Percentiles rank a stretch among this genome's conserved stretches.
phyloP scores from a whole-genome alignment of 306 rosid genomes.

The Cicer bijugum region DNA sequence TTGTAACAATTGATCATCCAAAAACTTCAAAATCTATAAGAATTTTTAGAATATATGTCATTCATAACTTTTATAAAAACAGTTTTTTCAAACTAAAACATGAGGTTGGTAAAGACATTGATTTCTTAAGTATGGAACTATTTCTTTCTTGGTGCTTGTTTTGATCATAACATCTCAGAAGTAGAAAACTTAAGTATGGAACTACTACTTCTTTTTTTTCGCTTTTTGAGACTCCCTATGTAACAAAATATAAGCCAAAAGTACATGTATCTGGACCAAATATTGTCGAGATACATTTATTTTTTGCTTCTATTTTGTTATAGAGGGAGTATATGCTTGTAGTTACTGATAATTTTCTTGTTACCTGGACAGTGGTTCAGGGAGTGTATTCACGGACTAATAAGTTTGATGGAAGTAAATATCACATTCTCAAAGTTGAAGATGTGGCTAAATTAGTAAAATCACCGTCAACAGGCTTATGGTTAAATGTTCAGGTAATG shows the following conservation, averaged over 20 bases:
- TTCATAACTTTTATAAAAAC: too few relatives aligned
- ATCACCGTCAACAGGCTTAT: slow-evolving; percentile 61
- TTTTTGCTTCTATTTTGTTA: too few relatives aligned
- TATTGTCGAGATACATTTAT: too few relatives aligned
- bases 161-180: slow-evolving; percentile 22
- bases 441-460: slow-evolving; percentile 46
- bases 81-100: too few relatives aligned
- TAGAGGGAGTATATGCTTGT: background rate
- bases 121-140: background rate
- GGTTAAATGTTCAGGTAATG: slow-evolving; percentile 89
- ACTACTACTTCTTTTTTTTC: slow-evolving; percentile 10
- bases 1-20: too few relatives aligned
- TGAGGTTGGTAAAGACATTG: too few relatives aligned
- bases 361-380: slow-evolving; percentile 62
- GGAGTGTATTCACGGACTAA: slow-evolving; percentile 65
- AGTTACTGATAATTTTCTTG: slow-evolving; percentile 42
- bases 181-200: background rate
- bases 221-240: background rate
- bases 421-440: slow-evolving; percentile 56
- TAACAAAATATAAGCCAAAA: too few relatives aligned
- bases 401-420: slow-evolving; percentile 60
- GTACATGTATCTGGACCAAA: too few relatives aligned
- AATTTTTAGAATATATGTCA: too few relatives aligned
- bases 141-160: slow-evolving; percentile 12
- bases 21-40: too few relatives aligned